These are phyloP conservation scores for Lichtheimia ramosa DNA, from an alignment of 371 early-diverging fungal genomes.

Conservation along the genomic window DNA sequence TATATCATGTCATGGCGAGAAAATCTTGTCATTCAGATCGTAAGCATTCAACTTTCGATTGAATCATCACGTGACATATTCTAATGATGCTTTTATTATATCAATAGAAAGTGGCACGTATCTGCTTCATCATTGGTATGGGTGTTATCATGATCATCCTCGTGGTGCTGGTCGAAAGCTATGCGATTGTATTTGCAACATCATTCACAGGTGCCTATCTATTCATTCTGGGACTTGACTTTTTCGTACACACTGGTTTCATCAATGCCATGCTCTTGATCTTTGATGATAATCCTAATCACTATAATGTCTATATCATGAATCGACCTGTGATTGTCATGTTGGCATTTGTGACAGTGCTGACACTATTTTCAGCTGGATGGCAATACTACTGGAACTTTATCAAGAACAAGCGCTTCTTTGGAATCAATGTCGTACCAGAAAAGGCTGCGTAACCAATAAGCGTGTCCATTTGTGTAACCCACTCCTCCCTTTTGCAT, in stretches of 20 bases:
- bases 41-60: conserved; percentile 27
- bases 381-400: conserved; percentile 55
- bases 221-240: conserved; percentile 52
- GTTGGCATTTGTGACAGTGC: conserved; percentile 37
- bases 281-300: conserved; percentile 43
- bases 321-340: conserved; percentile 37
- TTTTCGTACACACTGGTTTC: conserved; percentile 56
- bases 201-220: conserved; percentile 52
- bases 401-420: conserved; percentile 26
- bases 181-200: conserved; percentile 41
- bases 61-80: not conserved
- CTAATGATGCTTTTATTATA: not conserved
- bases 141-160: conserved; percentile 38
- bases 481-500: no score
- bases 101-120: conserved; percentile 44
- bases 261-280: conserved; percentile 45
- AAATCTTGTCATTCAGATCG: conserved; percentile 45
- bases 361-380: conserved; percentile 30
- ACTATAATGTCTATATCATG: conserved; percentile 37
- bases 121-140: conserved; percentile 48
- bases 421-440: conserved; percentile 36
- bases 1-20: conserved; percentile 53
- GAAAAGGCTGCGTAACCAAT: conserved; percentile 3
- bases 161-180: conserved; percentile 37
- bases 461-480: not conserved